phyloP scores from a whole-genome alignment of 2,329 filamentous ascomycete species.

The Eutypa lata region DNA sequence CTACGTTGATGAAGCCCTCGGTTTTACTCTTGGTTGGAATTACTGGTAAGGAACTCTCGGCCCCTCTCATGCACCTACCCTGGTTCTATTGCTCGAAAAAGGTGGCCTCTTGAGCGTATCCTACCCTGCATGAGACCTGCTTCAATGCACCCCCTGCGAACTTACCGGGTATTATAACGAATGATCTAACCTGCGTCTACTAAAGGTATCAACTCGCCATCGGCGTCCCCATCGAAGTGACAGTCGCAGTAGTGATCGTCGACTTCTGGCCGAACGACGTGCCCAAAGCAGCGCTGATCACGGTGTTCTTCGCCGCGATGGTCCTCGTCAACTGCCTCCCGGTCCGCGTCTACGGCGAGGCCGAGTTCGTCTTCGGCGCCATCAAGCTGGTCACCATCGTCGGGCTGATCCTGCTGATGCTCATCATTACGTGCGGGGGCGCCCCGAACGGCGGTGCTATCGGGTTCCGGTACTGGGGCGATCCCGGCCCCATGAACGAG shows the following conservation, averaged over 20 bases:
- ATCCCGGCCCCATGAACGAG: conserved; percentile 41
- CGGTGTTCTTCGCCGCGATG: conserved; percentile 35
- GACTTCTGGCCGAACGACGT: conserved; percentile 38
- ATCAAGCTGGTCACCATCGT: conserved; percentile 48
- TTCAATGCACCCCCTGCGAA: too few relatives aligned
- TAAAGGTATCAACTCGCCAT: conserved; percentile 42
- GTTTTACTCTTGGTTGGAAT: conserved; percentile 49
- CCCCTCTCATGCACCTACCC: too few relatives aligned
- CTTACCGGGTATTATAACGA: background rate
- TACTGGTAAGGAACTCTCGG: conserved; percentile 33
- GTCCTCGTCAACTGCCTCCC: conserved; percentile 36
- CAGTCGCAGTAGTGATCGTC: conserved; percentile 42
- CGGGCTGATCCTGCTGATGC: conserved; percentile 46
- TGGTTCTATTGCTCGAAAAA: background rate
- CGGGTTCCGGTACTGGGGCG: conserved; percentile 43
- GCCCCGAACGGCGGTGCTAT: conserved; percentile 39
- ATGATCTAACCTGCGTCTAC: background rate
- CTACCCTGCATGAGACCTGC: too few relatives aligned
- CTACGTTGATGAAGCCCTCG: conserved; percentile 45
- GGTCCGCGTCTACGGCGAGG: conserved; percentile 48
- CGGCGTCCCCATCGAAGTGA: conserved; percentile 46
- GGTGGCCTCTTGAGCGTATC: too few relatives aligned
- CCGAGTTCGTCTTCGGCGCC: conserved; percentile 49
- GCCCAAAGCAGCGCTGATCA: conserved; percentile 28
- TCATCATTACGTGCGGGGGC: conserved; percentile 47